Evolutionary conservation across 192 early-diverging fungal genomes (phyloP), one percentile per base, ranked within the genome.

Genomic region (Coemansia sp.): DNA sequence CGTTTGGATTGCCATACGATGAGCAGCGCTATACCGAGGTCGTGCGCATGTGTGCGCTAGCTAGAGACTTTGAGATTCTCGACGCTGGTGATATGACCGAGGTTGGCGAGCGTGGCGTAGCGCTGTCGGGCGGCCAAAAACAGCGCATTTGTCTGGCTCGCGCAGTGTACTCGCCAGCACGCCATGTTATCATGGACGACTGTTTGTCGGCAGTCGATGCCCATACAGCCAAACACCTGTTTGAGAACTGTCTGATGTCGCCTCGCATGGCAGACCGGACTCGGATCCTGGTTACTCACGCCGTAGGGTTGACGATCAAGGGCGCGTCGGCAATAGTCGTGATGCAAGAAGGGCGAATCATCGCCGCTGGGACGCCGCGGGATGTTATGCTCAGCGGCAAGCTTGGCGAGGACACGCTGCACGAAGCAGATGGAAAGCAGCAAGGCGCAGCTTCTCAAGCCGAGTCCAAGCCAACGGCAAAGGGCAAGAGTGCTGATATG

Each of bases 121-220:
- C 90, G 37, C 80, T 98, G 12, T 92, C 89, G 29, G 95, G 95
- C 63, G 95, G 95, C 14, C 95, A 98, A 54, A 95, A 93, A 68
- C 86, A 88, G 26, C 87, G 80, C 27, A 68, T 80, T 14, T 69
- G 67, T 33, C 66, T 80, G 26, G 77, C 77, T 14, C 69, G 91
- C 40, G 94, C 96, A 0, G 93, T 95, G 19, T 98, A 98, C 64
- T 83, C 92, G 19, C 82, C 87, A 17, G 90, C 93, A 8, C 94
- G 95, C 70, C 85, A 94, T n/a, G 93, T 93, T 43, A 69, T 96
- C 21, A 76, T 93, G 38, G 89, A 84, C 72, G 78, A 86, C 57
- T 71, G 75, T 18, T 60, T 83, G 26, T 73, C 75, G 33, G 80
- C 80, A 0, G 87, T 91, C 24, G 89, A 91, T 67, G 88, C 87